Conservation (phyloP, 2,329 filamentous ascomycete genomes). For the Microcyclospora tardicrescens region DNA sequence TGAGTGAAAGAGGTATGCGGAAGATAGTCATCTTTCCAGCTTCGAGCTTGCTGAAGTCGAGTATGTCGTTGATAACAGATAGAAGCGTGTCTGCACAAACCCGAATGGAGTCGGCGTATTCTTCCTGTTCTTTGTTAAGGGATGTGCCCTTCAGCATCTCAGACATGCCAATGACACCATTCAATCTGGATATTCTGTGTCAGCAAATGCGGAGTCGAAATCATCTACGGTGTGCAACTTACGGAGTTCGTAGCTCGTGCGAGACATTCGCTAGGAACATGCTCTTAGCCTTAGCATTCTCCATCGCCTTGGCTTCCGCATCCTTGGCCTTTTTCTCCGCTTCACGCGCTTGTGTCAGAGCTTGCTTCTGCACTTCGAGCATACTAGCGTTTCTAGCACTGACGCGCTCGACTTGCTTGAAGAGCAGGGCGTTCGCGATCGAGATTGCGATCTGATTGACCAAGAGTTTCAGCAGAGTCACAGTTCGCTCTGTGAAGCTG, state of each 20-base stretch:
- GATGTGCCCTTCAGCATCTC: conserved; percentile 47
- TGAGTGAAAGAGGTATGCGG: conserved; percentile 36
- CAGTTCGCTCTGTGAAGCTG: conserved; percentile 59
- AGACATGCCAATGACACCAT: conserved; percentile 45
- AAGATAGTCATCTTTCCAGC: conserved; percentile 50
- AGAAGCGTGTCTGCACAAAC: conserved; percentile 48
- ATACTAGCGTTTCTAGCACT: conserved; percentile 67
- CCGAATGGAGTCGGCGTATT: conserved; percentile 50
- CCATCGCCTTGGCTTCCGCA: conserved; percentile 64
- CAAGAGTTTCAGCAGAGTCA: conserved; percentile 46
- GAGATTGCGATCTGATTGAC: conserved; percentile 64
- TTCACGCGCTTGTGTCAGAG: conserved; percentile 56
- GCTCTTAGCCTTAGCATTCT: conserved; percentile 70
- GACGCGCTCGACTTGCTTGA: conserved; percentile 60
- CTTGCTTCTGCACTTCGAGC: conserved; percentile 63
- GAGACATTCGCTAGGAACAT: conserved; percentile 53
- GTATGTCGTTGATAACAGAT: conserved; percentile 40
- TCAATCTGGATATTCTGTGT: conserved; percentile 19
- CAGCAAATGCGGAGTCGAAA: no score
- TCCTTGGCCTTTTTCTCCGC: conserved; percentile 65
- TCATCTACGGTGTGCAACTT: no score
- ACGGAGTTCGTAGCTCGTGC: conserved; percentile 44
- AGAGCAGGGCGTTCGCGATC: conserved; percentile 50
- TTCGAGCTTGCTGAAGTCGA: conserved; percentile 41
- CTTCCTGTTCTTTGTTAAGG: conserved; percentile 45